These are phyloP conservation scores for Thymus quinquecostatus DNA, from an alignment of 257 asterid species.

Conservation along the genomic window DNA sequence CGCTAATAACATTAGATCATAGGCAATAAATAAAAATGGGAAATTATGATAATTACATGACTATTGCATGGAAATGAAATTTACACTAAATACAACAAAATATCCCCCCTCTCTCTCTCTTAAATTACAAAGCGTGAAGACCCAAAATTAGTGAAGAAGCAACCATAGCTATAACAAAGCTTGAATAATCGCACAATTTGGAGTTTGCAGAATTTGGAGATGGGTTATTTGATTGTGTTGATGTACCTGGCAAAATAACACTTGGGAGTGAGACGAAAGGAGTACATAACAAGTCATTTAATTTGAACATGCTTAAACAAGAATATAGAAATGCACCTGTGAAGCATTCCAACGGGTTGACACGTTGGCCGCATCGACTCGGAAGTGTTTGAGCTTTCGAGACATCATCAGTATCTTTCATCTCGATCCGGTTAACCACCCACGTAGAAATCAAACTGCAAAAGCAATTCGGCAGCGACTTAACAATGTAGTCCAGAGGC, in stretches of 20 bases:
- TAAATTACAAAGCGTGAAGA: constrained; percentile 10
- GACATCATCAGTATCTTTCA: constrained; percentile 41
- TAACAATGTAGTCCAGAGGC: constrained; percentile 52
- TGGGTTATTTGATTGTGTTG: constrained; percentile 18
- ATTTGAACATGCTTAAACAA: too few relatives aligned
- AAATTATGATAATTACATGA: too few relatives aligned
- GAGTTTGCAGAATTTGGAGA: constrained; percentile 15
- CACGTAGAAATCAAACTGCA: constrained; percentile 50
- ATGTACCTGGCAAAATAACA: constrained; percentile 29
- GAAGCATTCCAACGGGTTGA: constrained; percentile 57
- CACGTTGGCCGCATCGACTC: constrained; percentile 60
- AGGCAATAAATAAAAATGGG: too few relatives aligned
- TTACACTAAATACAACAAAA: not conserved
- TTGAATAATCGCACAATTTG: constrained; percentile 19
- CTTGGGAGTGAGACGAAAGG: too few relatives aligned
- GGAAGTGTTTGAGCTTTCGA: constrained; percentile 58
- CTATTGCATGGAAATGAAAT: not conserved
- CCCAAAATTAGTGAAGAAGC: constrained; percentile 9
- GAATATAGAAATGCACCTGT: constrained; percentile 32
- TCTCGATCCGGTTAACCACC: constrained; percentile 45
- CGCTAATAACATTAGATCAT: too few relatives aligned
- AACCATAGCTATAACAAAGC: not conserved
- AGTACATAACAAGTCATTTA: too few relatives aligned
- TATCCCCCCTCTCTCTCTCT: not conserved
- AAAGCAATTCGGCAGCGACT: constrained; percentile 59